phyloP scores from a whole-genome alignment of 257 asterid genomes.

The Eustoma russellianum region DNA sequence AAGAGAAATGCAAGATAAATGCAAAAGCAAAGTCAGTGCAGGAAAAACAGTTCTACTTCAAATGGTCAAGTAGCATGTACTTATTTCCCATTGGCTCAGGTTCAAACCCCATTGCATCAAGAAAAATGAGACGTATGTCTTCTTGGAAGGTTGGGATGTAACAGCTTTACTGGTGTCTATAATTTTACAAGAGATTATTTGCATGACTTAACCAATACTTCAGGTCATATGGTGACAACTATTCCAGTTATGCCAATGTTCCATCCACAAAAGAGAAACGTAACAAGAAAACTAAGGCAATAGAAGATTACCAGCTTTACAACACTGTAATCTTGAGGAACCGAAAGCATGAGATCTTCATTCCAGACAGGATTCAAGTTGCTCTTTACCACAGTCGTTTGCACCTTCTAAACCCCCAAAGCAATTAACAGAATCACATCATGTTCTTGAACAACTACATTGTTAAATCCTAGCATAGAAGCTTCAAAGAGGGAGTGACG shows the following conservation, averaged over 20 bases:
- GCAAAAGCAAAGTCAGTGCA: no score
- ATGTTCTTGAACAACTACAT: background rate
- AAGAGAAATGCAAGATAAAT: no score
- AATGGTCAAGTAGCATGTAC: no score
- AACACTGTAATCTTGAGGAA: constrained; percentile 72
- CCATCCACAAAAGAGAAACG: background rate
- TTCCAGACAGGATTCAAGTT: constrained; percentile 93
- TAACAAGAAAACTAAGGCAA: background rate
- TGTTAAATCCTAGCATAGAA: background rate
- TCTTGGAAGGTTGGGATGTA: no score
- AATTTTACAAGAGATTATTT: no score
- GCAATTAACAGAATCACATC: background rate
- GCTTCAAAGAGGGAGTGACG: background rate
- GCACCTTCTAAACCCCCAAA: constrained; percentile 52
- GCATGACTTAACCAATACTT: no score
- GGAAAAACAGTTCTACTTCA: no score
- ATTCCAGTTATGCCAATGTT: background rate
- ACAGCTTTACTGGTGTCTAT: no score
- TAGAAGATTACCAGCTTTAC: constrained; percentile 57
- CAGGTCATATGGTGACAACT: no score
- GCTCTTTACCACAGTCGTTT: constrained; percentile 67
- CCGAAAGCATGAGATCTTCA: constrained; percentile 90
- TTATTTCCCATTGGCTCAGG: no score
- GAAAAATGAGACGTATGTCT: no score
- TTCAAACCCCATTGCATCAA: no score